Evolutionary conservation across 768 basidiomycete genomes (phyloP), one percentile per base, ranked within the genome.

Genomic region (Tephrocybe rancida): DNA sequence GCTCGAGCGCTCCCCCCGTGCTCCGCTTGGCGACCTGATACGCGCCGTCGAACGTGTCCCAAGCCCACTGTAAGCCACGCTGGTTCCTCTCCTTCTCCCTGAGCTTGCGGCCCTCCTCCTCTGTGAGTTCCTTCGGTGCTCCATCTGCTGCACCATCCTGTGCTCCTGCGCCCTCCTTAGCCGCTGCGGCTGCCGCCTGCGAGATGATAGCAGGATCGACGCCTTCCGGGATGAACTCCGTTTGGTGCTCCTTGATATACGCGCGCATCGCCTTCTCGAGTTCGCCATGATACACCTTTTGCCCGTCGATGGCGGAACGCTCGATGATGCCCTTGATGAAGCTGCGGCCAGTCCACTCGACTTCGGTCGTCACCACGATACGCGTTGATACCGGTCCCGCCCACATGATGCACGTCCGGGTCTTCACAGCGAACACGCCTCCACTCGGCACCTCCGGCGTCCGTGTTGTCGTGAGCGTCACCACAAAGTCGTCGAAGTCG

Each of bases 241-340:
- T 78, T 58, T 88, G 84, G 70, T 98, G 95, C 48, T 88, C 87
- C 56, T 86, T 80, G 65, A 98, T 97, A 75, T 98, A 98, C 44
- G 70, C 71, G 34, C 92, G 82, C 87, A 98, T 95, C 3, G 85
- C 85, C 59, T 77, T 81, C 60, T 95, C 92, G 8, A 98, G 80
- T 39, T 92, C 94, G 8, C 67, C 64, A 66, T 97, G 92, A 64
- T 94, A 96, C 27, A 79, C 74, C 68, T 87, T 95, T 65, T 98
- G 96, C 4, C 96, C 96, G 13, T 96, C 94, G 29, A 98, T 86
- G 10, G 85, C 88, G 1, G 91, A 92, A 57, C 82, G 86, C 67
- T 98, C 95, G 58, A 98, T 98, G 60, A 99, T 91, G 50, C 92
- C 89, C 72, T 92, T 96, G 70, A 99, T 95, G 72, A 98, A 98